These are phyloP conservation scores for Claviceps maximensis DNA, from an alignment of 2,329 filamentous ascomycete species.

Conservation along the genomic window DNA sequence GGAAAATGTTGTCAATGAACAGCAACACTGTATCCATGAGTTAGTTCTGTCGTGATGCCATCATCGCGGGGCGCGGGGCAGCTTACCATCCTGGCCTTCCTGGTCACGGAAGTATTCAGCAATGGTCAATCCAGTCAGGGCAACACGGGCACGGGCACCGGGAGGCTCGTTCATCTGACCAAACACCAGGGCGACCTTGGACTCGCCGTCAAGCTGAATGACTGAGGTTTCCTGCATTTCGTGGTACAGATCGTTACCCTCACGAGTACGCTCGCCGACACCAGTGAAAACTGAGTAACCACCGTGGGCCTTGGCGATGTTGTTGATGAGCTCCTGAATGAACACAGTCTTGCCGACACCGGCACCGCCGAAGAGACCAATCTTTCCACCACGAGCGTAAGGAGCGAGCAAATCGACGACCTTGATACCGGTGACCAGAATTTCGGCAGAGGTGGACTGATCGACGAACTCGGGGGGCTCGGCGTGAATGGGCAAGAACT, in stretches of 20 bases:
- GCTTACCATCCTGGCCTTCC: slow-evolving; percentile 73
- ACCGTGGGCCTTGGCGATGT: slow-evolving; percentile 99
- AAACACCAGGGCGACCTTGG: slow-evolving; percentile 98
- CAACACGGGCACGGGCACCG: slow-evolving; percentile 98
- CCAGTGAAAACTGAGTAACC: slow-evolving; percentile 99
- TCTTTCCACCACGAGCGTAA: slow-evolving; percentile 99
- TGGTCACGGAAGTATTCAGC: slow-evolving; percentile 71
- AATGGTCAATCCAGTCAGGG: slow-evolving; percentile 74
- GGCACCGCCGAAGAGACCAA: slow-evolving; percentile 99
- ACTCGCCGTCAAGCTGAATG: slow-evolving; percentile 98
- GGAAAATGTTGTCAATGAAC: slow-evolving; percentile 99
- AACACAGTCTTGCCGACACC: slow-evolving; percentile 99
- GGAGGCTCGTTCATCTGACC: slow-evolving; percentile 99
- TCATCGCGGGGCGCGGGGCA: background rate
- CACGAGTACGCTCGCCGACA: slow-evolving; percentile 99
- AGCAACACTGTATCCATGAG: slow-evolving; percentile 57
- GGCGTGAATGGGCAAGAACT: slow-evolving; percentile 82
- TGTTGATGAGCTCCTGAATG: slow-evolving; percentile 99
- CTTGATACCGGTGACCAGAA: slow-evolving; percentile 99
- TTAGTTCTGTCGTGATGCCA: background rate
- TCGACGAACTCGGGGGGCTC: slow-evolving; percentile 87
- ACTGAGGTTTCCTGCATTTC: slow-evolving; percentile 99
- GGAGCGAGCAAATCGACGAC: slow-evolving; percentile 97
- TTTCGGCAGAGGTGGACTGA: slow-evolving; percentile 91
- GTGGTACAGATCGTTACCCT: slow-evolving; percentile 99